Percentiles rank a stretch among this genome's conserved stretches.
These are phyloP conservation scores for Clavispora asparagi DNA, from an alignment of 805 yeast species.

Conservation along the genomic window DNA sequence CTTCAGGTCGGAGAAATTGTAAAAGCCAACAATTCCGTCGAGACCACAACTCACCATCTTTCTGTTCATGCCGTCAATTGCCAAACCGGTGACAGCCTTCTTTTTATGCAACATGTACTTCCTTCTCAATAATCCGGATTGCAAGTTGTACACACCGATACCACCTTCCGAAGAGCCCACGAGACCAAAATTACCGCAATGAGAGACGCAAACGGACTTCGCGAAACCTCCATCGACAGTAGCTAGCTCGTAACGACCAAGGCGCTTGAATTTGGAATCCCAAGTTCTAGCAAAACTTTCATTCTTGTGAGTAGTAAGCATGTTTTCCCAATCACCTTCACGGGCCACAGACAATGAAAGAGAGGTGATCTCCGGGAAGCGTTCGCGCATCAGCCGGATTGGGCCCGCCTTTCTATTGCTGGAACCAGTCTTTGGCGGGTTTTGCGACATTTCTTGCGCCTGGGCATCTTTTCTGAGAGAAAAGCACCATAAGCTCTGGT, in stretches of 20 bases:
- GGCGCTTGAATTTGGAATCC: slow-evolving; percentile 73
- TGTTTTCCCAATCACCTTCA: slow-evolving; percentile 90
- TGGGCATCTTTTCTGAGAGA: slow-evolving; percentile 95
- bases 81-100: slow-evolving; percentile 80
- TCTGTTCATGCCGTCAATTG: slow-evolving; percentile 85
- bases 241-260: slow-evolving; percentile 65
- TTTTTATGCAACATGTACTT: slow-evolving; percentile 60
- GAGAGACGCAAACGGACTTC: slow-evolving; percentile 72
- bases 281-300: slow-evolving; percentile 86
- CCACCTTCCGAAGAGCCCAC: slow-evolving; percentile 87
- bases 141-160: slow-evolving; percentile 81
- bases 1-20: slow-evolving; percentile 71
- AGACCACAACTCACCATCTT: slow-evolving; percentile 82
- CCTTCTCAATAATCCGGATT: slow-evolving; percentile 80
- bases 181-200: slow-evolving; percentile 92
- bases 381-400: slow-evolving; percentile 50
- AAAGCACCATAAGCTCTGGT: slow-evolving; percentile 83
- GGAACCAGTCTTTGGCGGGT: slow-evolving; percentile 37
- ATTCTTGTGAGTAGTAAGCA: slow-evolving; percentile 82
- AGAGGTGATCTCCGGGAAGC: slow-evolving; percentile 69
- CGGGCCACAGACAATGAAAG: slow-evolving; percentile 71
- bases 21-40: slow-evolving; percentile 85
- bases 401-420: slow-evolving; percentile 50
- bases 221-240: slow-evolving; percentile 79
- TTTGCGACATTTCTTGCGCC: slow-evolving; percentile 87